phyloP scores from a whole-genome alignment of 371 early-diverging fungal genomes.

The Mortierella sp. region DNA sequence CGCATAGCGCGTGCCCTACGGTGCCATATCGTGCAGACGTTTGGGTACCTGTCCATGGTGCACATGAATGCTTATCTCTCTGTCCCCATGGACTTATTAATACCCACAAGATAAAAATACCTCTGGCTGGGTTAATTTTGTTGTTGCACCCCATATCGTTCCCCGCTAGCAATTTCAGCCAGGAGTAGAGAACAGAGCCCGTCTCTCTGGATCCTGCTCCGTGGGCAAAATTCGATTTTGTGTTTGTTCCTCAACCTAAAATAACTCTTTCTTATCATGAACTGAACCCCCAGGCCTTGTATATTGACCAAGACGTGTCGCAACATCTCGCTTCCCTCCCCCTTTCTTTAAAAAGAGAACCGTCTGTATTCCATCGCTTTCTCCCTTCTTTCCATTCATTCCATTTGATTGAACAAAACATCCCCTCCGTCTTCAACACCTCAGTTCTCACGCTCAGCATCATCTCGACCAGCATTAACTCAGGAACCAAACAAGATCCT shows the following conservation, averaged over 20 bases:
- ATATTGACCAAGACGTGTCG: neutral
- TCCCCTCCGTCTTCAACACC: slow-evolving; percentile 3
- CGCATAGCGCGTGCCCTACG: no score
- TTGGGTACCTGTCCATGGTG: no score
- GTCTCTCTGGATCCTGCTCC: slow-evolving; percentile 9
- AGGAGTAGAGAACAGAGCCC: neutral
- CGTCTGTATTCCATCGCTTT: neutral
- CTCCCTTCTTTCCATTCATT: neutral
- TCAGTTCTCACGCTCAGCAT: slow-evolving; percentile 11
- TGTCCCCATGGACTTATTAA: no score
- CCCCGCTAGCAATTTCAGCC: no score
- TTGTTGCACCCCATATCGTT: neutral
- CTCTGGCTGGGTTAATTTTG: no score
- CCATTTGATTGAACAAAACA: no score
- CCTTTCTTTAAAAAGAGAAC: neutral
- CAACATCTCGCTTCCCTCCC: neutral
- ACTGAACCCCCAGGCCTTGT: no score
- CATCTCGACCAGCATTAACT: neutral
- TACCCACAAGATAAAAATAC: no score
- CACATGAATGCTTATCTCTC: no score
- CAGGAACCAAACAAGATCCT: neutral
- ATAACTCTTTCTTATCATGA: neutral
- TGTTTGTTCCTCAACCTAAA: no score
- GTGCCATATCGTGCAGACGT: no score
- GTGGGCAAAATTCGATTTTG: slow-evolving; percentile 13